Conservation (phyloP, 192 early-diverging fungal genomes). For the Podila minutissima region DNA sequence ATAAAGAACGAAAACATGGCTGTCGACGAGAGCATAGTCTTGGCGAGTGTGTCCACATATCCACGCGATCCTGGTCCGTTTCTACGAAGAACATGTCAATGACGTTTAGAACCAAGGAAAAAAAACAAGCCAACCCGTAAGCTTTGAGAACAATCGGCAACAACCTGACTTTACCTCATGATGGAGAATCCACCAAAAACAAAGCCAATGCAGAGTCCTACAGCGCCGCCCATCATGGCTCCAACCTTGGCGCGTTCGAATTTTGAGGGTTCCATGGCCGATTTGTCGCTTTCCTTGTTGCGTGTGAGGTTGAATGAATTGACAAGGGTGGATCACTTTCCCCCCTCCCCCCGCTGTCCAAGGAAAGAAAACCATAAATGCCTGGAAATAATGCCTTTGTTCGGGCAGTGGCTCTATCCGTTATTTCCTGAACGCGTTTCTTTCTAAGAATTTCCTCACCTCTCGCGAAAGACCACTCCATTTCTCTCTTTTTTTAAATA, state of each 20-base stretch:
- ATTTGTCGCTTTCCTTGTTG: slow-evolving; percentile 1
- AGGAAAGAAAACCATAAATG: background rate
- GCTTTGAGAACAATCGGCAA: too few species aligned
- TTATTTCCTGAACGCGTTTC: too few species aligned
- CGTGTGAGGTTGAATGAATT: background rate
- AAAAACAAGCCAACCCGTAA: background rate
- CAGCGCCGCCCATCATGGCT: slow-evolving; percentile 70
- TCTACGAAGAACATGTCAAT: slow-evolving; percentile 40
- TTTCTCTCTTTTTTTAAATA: too few species aligned
- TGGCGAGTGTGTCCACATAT: slow-evolving; percentile 74
- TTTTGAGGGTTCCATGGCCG: slow-evolving; percentile 59
- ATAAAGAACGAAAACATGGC: slow-evolving; percentile 89
- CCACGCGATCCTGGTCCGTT: slow-evolving; percentile 78
- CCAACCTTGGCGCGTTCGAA: slow-evolving; percentile 71
- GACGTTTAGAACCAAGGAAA: background rate
- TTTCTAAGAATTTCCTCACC: too few species aligned
- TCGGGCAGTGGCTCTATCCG: too few species aligned
- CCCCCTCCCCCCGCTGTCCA: background rate
- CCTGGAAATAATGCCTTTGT: too few species aligned
- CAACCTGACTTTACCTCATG: slow-evolving; percentile 47
- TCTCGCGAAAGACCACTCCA: too few species aligned
- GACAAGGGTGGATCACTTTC: background rate
- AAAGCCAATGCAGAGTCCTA: slow-evolving; percentile 70
- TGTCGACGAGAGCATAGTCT: slow-evolving; percentile 77
- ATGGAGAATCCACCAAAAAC: slow-evolving; percentile 65